Evolutionary conservation across 768 basidiomycete species (phyloP).

Genomic region (Coprinopsis sp.): DNA sequence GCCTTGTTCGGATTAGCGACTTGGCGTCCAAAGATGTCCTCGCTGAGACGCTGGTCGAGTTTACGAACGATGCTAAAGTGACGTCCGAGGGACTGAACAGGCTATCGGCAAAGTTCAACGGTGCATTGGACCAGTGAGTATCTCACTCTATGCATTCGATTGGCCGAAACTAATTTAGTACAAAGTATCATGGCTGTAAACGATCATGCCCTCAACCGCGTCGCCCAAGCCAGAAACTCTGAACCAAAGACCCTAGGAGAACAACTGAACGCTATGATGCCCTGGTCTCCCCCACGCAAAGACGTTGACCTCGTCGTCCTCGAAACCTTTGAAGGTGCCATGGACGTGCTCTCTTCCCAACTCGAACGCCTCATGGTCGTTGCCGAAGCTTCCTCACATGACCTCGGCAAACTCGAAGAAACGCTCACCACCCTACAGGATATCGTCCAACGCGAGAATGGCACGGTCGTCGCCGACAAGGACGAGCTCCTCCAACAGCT

Average conservation of each 20-base stretch:
- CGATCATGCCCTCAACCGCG: conserved; percentile 60
- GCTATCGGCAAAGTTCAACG: conserved; percentile 62
- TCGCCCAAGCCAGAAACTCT: conserved; percentile 39
- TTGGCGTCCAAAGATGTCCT: conserved; percentile 56
- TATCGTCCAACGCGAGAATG: conserved; percentile 55
- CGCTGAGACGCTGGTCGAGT: conserved; percentile 45
- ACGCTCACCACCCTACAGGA: conserved; percentile 54
- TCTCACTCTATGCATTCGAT: background rate
- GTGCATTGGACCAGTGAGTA: conserved; percentile 68
- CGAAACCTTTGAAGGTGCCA: conserved; percentile 55
- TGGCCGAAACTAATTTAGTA: conserved; percentile 4
- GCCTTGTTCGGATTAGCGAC: conserved; percentile 59
- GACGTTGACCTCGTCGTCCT: conserved; percentile 41
- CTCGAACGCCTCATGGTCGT: conserved; percentile 61
- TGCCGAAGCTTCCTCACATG: conserved; percentile 50
- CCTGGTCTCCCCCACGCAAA: conserved; percentile 31
- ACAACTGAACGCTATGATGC: conserved; percentile 33
- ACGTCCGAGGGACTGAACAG: conserved; percentile 56
- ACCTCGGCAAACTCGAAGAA: conserved; percentile 61
- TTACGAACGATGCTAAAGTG: conserved; percentile 58
- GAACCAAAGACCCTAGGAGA: conserved; percentile 24
- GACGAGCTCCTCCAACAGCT: conserved; percentile 57
- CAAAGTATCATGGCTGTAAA: conserved; percentile 69
- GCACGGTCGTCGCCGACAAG: conserved; percentile 36
- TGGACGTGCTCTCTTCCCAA: conserved; percentile 50